Evolutionary conservation across 2,329 filamentous ascomycete species (phyloP).

Genomic region (Xylariales sp.): DNA sequence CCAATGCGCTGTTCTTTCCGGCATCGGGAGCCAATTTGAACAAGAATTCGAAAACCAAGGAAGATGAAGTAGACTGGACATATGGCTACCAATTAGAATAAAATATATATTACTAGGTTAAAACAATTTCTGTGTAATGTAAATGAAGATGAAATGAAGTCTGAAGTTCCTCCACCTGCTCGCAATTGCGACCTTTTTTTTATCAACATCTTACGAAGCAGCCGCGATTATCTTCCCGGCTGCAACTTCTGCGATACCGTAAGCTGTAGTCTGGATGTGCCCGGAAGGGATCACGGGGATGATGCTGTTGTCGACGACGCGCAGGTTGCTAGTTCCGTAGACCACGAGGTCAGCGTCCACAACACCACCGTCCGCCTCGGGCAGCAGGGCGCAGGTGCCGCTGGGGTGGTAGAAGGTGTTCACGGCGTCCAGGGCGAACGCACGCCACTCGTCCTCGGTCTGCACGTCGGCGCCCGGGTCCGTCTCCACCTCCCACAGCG

Average conservation of each 20-base stretch:
- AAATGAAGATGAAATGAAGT: no score
- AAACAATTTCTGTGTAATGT: no score
- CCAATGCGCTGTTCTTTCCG: no score
- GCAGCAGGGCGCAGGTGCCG: slow-evolving; percentile 36
- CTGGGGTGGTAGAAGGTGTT: slow-evolving; percentile 26
- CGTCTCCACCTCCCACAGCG: slow-evolving; percentile 1
- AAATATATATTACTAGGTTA: no score
- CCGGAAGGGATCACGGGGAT: slow-evolving; percentile 38
- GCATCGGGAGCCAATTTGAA: no score
- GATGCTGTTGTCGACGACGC: no score
- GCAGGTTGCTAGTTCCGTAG: slow-evolving; percentile 35
- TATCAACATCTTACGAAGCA: no score
- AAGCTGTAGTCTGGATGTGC: slow-evolving; percentile 41
- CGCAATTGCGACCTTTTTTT: no score
- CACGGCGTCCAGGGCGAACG: not conserved
- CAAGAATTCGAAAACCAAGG: no score
- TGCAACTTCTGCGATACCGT: slow-evolving; percentile 38
- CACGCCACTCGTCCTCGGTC: slow-evolving; percentile 6
- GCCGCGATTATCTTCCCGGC: not conserved
- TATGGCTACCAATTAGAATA: no score
- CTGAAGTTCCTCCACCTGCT: no score
- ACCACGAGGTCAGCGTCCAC: slow-evolving; percentile 34
- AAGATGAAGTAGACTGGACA: no score
- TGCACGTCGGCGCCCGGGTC: slow-evolving; percentile 3
- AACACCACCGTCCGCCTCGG: slow-evolving; percentile 33